These are phyloP conservation scores for Crithidia fasciculata DNA, from an alignment of 208 protist species.

Conservation along the genomic window DNA sequence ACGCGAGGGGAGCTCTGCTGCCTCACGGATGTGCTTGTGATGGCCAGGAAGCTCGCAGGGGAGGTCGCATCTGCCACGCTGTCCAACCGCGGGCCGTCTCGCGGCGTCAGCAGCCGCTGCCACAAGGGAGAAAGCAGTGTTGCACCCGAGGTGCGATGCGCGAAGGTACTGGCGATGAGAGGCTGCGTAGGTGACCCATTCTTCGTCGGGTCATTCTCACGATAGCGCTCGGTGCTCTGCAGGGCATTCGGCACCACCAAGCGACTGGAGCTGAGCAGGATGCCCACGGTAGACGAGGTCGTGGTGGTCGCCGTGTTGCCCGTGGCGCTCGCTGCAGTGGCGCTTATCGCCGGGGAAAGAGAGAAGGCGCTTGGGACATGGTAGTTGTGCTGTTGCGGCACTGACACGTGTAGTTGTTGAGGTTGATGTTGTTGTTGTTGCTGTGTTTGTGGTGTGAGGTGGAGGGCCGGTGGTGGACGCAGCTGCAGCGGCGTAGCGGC, in stretches of 20 bases:
- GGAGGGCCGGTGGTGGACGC: neutral
- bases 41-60: conserved; percentile 21
- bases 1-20: neutral
- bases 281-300: neutral
- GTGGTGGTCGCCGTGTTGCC: neutral
- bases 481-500: conserved; percentile 1
- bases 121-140: neutral
- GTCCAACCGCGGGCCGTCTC: neutral
- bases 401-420: no score
- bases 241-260: neutral
- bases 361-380: no score
- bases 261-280: neutral
- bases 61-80: neutral
- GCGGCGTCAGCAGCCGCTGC: conserved; percentile 2
- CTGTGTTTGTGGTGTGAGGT: neutral
- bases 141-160: neutral
- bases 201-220: neutral
- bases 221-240: neutral
- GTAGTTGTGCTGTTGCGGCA: no score
- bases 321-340: neutral
- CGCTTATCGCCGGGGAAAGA: neutral
- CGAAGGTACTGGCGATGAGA: no score
- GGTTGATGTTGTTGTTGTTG: no score
- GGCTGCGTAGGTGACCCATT: neutral
- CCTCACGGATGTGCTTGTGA: neutral